Evolutionary conservation across 176 grass and related monocot genomes (phyloP).

Genomic region (Oryza coarctata): DNA sequence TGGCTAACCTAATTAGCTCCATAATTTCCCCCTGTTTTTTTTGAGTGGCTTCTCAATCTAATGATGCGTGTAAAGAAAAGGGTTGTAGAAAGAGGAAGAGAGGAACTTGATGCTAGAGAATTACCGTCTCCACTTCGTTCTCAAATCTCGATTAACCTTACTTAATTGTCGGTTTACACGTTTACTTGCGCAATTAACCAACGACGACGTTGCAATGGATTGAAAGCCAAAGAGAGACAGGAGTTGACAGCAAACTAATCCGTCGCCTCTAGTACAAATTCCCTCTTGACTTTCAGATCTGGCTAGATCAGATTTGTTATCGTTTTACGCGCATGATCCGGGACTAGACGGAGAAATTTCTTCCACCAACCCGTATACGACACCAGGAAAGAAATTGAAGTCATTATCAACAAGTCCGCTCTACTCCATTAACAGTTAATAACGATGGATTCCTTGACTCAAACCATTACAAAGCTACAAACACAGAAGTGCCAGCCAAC

Average conservation of each 20-base stretch:
- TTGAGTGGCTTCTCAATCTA: slow-evolving; percentile 6
- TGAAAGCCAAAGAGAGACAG: not conserved
- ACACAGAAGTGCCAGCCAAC: not conserved
- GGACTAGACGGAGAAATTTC: not conserved
- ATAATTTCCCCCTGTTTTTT: not conserved
- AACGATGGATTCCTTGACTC: slow-evolving; percentile 20
- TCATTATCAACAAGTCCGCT: not conserved
- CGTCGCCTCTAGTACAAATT: not conserved
- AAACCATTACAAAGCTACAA: not conserved
- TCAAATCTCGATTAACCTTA: not conserved
- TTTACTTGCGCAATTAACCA: not conserved
- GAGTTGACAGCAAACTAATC: not conserved
- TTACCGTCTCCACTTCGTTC: not conserved
- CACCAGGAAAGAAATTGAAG: not conserved
- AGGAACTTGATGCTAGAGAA: not conserved
- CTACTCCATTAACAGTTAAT: not conserved
- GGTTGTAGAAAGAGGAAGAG: slow-evolving; percentile 42
- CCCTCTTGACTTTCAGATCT: not conserved
- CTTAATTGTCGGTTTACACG: not conserved
- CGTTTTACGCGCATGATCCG: not conserved
- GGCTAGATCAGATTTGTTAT: not conserved
- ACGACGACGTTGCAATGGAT: not conserved
- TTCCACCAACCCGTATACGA: not conserved
- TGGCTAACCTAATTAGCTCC: not conserved
- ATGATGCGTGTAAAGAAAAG: slow-evolving; percentile 45